Conservation (phyloP, 257 asterid species). For the Solanum chiquidenum region DNA sequence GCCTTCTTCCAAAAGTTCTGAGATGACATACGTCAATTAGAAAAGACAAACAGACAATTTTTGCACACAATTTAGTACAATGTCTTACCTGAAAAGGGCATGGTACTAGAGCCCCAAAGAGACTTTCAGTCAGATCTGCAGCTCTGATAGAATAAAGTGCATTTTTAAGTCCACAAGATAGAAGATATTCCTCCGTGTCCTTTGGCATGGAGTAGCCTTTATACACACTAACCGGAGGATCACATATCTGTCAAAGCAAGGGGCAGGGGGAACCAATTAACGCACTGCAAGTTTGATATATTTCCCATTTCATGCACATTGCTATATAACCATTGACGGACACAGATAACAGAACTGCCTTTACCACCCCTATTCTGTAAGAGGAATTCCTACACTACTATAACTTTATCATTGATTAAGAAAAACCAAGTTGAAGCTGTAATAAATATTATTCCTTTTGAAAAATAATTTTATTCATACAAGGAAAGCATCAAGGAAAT, state of each 20-base stretch:
- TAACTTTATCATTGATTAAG: background rate
- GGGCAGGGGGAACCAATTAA: background rate
- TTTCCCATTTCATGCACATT: background rate
- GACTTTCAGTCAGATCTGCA: constrained; percentile 60
- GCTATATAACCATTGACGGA: background rate
- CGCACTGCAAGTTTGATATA: background rate
- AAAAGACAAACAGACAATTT: background rate
- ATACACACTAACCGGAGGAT: constrained; percentile 90
- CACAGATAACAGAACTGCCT: background rate
- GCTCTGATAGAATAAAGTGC: constrained; percentile 81
- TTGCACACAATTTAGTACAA: background rate
- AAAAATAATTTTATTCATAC: background rate
- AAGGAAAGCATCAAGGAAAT: background rate
- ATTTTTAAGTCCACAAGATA: constrained; percentile 74
- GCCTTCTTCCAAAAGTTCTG: background rate
- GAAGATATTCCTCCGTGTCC: constrained; percentile 80
- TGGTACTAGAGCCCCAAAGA: constrained; percentile 66
- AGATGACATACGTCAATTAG: background rate
- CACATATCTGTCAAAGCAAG: constrained; percentile 46
- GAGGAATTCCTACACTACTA: background rate
- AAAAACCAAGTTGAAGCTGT: background rate
- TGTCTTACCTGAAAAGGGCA: constrained; percentile 66
- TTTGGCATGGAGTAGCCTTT: constrained; percentile 78
- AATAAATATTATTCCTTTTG: background rate
- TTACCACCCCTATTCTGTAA: background rate